phyloP scores from a whole-genome alignment of 768 basidiomycete genomes.

The Clavulina sp. region DNA sequence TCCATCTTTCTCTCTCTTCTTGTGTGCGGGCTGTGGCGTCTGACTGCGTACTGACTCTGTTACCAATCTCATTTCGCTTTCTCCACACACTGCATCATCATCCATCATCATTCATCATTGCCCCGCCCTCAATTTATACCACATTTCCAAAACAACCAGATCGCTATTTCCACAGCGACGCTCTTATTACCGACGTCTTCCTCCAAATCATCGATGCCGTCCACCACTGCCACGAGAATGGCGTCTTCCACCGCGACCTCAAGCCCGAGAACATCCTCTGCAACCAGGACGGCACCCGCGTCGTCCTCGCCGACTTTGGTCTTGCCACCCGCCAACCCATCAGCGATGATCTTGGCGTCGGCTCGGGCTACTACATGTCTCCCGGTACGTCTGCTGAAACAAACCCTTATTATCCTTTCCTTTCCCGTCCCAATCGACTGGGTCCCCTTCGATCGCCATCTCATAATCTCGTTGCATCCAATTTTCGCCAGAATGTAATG shows the following conservation, averaged over 20 bases:
- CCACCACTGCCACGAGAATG: slow-evolving; percentile 77
- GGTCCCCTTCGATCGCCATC: background rate
- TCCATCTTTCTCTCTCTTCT: no score
- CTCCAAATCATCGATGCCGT: slow-evolving; percentile 87
- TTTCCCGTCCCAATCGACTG: slow-evolving; percentile 18
- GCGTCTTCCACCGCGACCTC: slow-evolving; percentile 91
- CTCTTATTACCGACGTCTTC: slow-evolving; percentile 77
- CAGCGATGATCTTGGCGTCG: slow-evolving; percentile 26
- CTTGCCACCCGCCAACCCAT: slow-evolving; percentile 31
- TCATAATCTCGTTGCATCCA: slow-evolving; percentile 9
- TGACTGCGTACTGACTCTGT: no score
- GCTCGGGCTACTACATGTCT: slow-evolving; percentile 29
- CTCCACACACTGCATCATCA: no score
- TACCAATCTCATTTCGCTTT: no score
- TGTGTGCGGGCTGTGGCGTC: no score
- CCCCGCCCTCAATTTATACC: slow-evolving; percentile 32
- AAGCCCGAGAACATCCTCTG: slow-evolving; percentile 71
- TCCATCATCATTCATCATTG: slow-evolving; percentile 12
- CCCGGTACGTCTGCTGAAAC: slow-evolving; percentile 24
- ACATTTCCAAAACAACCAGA: no score
- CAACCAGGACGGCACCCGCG: slow-evolving; percentile 36
- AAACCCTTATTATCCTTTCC: background rate
- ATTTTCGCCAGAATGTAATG: background rate
- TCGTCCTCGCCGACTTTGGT: slow-evolving; percentile 90
- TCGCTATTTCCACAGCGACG: slow-evolving; percentile 69